Base-by-base conservation (phyloP, 345 rosid species). In the Lepidium aucheri region DNA sequence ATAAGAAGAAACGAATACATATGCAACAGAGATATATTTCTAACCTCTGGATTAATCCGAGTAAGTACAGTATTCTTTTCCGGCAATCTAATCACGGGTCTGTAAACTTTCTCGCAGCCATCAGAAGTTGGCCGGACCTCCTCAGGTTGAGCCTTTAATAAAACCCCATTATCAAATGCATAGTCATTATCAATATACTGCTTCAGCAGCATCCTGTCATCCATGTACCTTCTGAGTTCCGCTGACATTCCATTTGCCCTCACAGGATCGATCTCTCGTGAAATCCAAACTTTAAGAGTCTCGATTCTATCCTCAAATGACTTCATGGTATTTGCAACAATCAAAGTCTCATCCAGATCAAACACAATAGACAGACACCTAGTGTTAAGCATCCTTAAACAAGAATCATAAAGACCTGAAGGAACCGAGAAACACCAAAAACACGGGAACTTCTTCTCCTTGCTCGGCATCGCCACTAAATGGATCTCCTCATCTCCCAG, bases 381-480 rank as follows among this genome's bases (percentile, higher is more conserved):
- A 68, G 87, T 58, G 69, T 91, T 89, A 43, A 95, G 82, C 93
- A 91, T 83, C 72, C 86, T 80, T 53, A 89, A 65, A 60, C 94
- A 95, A 2, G 98, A 86, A 69, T 80, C 74, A 42, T 86, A 95
- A 8, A 95, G 83, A 60, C 89, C 93, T 17, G 61, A 32, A 5
- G 94, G 88, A 38, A 85, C 85, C 2, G 91, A 79, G 76, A 82
- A 91, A 80, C 99, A 95, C 98, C 99, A 91, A 66, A 95, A 95
- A 63, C 96, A 89, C 1, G 99, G 99, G 70, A 87, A 91, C 83
- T 87, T 89, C 89, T 91, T 95, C 75, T 89, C 82, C 81, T 86
- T 95, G 77, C 99, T 95, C 18, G 96, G 98, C 99, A 91, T 95
- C 78, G 99, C 96, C 74, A 89, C 96, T 67, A 95, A 81, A 67